phyloP scores from a whole-genome alignment of 306 rosid species.

The Medicago arabica region DNA sequence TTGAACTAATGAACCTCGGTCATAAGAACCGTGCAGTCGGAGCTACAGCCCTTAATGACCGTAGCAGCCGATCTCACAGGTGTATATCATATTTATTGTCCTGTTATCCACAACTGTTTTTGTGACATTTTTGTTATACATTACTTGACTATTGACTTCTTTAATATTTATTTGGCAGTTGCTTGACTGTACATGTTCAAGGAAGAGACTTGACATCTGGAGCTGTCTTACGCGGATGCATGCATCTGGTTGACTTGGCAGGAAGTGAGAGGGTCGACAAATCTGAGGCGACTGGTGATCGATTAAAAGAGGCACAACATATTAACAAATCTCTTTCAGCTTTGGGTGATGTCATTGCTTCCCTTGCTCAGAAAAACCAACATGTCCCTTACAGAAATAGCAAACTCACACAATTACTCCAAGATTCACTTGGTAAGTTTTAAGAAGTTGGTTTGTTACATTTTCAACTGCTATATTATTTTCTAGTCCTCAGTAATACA shows the following conservation, averaged over 20 bases:
- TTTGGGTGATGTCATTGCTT: slow-evolving; percentile 93
- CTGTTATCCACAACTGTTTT: slow-evolving; percentile 20
- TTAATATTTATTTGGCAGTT: slow-evolving; percentile 63
- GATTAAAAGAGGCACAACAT: slow-evolving; percentile 95
- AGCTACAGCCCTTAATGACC: slow-evolving; percentile 95
- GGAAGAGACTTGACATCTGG: slow-evolving; percentile 96
- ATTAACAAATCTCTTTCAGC: slow-evolving; percentile 96
- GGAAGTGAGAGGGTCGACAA: slow-evolving; percentile 98
- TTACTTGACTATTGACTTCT: slow-evolving; percentile 38
- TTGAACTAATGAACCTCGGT: slow-evolving; percentile 92
- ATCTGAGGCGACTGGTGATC: slow-evolving; percentile 96
- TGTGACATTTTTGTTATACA: slow-evolving; percentile 5
- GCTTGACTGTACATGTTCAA: slow-evolving; percentile 98
- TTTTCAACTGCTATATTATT: slow-evolving; percentile 2
- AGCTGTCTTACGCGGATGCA: slow-evolving; percentile 74
- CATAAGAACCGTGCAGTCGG: slow-evolving; percentile 93
- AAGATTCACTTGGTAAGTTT: slow-evolving; percentile 91
- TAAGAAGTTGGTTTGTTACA: slow-evolving; percentile 23
- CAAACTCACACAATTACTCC: slow-evolving; percentile 94
- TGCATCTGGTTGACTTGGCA: slow-evolving; percentile 97
- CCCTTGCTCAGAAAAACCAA: slow-evolving; percentile 94
- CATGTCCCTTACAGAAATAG: slow-evolving; percentile 97
- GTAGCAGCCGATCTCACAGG: slow-evolving; percentile 99
- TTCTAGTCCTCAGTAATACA: not conserved
- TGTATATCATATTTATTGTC: slow-evolving; percentile 14